Conservation (phyloP, 208 protist species). For the Crithidia expoeki region DNA sequence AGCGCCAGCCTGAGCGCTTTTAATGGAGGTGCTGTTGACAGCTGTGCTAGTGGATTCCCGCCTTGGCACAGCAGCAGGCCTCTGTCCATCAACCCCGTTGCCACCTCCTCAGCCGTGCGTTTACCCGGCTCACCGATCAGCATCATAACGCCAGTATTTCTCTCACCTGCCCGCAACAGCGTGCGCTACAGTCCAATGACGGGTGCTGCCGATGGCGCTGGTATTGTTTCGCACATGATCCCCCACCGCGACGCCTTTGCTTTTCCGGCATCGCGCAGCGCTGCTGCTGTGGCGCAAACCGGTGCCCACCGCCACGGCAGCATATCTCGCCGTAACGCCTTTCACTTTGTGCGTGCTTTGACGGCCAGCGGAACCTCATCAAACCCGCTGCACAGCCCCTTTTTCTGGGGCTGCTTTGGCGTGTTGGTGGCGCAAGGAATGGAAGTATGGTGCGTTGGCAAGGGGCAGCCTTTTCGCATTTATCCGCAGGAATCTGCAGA, state of each 20-base stretch:
- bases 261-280: neutral
- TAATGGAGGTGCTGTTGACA: neutral
- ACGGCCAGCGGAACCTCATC: constrained; percentile 28
- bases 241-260: neutral
- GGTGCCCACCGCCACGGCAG: neutral
- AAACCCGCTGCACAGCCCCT: constrained; percentile 12
- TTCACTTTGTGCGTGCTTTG: constrained; percentile 29
- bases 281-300: too few species aligned
- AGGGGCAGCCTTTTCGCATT: constrained; percentile 29
- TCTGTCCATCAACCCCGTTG: too few species aligned
- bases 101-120: neutral
- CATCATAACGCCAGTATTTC: neutral
- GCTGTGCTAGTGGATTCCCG: neutral
- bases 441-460: constrained; percentile 39
- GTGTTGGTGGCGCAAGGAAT: constrained; percentile 26
- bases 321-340: constrained; percentile 12
- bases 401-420: constrained; percentile 35
- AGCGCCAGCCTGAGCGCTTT: neutral
- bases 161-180: neutral
- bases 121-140: neutral
- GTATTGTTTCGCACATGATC: neutral
- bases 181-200: constrained; percentile 1
- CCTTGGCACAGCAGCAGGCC: neutral
- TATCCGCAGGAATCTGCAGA: neutral
- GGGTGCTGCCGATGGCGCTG: neutral